phyloP scores from a whole-genome alignment of 1,284 basidiomycete genomes.

The Sanghuangporus sanghuang region DNA sequence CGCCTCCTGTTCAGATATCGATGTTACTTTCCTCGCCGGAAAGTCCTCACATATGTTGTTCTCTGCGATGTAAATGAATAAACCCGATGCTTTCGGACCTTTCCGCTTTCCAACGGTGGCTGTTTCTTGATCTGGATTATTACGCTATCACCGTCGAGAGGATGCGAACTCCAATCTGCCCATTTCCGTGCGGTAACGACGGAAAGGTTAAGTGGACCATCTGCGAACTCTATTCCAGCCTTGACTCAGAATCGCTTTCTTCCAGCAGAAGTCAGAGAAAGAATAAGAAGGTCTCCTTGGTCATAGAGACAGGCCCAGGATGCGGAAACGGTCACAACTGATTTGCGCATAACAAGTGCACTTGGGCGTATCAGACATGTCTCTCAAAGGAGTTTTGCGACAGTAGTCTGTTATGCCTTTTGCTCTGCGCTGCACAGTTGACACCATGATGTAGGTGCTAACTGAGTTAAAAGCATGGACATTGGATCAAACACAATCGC shows the following conservation, averaged over 20 bases:
- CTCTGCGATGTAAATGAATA: conserved; percentile 24
- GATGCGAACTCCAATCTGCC: conserved; percentile 25
- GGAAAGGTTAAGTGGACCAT: conserved; percentile 22
- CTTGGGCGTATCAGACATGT: conserved; percentile 20
- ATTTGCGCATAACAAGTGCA: conserved; percentile 19
- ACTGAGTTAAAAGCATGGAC: background rate
- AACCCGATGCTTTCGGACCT: conserved; percentile 13
- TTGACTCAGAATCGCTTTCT: conserved; percentile 21
- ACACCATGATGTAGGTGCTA: background rate
- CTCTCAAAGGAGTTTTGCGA: conserved; percentile 23
- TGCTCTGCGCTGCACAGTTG: conserved; percentile 3
- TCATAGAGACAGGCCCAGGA: conserved; percentile 25
- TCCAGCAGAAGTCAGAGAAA: conserved; percentile 14
- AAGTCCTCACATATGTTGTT: background rate
- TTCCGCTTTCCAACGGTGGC: conserved; percentile 11
- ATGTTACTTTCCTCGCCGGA: conserved; percentile 24
- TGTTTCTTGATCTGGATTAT: conserved; percentile 22
- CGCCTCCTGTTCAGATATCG: conserved; percentile 21
- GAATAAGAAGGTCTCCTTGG: conserved; percentile 24
- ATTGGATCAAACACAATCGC: background rate
- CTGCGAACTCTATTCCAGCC: conserved; percentile 24
- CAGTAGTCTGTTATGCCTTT: conserved; percentile 22
- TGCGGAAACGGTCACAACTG: conserved; percentile 22
- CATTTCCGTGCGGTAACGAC: conserved; percentile 22
- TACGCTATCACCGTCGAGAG: conserved; percentile 18